phyloP scores from a whole-genome alignment of 352 stramenopile species.

The Globisporangium okanoganense region DNA sequence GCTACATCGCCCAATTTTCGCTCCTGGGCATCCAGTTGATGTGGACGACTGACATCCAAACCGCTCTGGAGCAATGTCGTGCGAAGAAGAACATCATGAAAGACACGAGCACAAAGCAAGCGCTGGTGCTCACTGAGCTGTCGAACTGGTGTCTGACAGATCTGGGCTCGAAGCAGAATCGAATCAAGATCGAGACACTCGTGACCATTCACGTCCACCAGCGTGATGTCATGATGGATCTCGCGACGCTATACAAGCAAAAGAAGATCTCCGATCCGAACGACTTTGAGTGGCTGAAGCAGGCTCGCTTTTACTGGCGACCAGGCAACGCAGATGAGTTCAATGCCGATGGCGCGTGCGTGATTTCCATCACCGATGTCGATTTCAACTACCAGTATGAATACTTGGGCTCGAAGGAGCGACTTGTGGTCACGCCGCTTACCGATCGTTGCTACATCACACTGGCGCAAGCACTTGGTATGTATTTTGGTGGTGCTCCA shows the following conservation, averaged over 20 bases:
- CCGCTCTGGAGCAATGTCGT: conserved; percentile 92
- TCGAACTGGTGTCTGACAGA: conserved; percentile 97
- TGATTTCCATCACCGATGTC: conserved; percentile 97
- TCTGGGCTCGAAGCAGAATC: conserved; percentile 95
- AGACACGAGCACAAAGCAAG: conserved; percentile 94
- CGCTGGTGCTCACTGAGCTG: conserved; percentile 92
- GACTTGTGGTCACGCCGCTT: conserved; percentile 95
- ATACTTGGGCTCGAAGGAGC: conserved; percentile 97
- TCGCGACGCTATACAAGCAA: conserved; percentile 91
- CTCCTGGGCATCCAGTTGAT: conserved; percentile 96
- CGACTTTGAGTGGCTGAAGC: conserved; percentile 99
- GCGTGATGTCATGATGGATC: conserved; percentile 95
- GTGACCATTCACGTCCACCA: conserved; percentile 99
- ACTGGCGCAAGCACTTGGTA: conserved; percentile 94
- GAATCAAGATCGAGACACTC: conserved; percentile 97
- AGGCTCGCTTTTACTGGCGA: conserved; percentile 98
- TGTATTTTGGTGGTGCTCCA: conserved; percentile 97
- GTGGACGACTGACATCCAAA: conserved; percentile 96
- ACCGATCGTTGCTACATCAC: conserved; percentile 98
- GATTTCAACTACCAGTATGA: conserved; percentile 99
- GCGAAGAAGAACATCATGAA: conserved; percentile 98
- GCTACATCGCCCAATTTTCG: conserved; percentile 94
- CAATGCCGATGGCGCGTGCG: conserved; percentile 91
- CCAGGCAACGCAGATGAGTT: conserved; percentile 93
- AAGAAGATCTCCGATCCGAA: conserved; percentile 97